Conservation (phyloP, 2,329 filamentous ascomycete genomes). For the Diplodia sapinea region DNA sequence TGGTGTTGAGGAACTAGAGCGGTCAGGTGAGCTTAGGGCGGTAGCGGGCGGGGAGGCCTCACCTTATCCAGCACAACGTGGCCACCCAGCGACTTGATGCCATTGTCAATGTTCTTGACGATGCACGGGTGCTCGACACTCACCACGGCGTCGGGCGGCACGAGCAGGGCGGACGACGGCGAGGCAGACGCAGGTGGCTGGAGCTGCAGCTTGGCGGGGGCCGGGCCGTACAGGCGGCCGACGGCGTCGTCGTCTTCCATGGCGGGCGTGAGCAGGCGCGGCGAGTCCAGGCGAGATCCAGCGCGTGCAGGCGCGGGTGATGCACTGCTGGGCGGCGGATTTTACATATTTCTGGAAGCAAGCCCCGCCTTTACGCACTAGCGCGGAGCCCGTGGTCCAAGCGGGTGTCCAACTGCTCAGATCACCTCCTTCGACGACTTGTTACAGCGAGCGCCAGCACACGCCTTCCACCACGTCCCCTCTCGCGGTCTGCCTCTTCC, state of each 20-base stretch:
- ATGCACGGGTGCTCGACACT: constrained; percentile 72
- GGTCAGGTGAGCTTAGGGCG: constrained; percentile 1
- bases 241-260: constrained; percentile 24
- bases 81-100: constrained; percentile 67
- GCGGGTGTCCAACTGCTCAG: constrained; percentile 25
- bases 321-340: constrained; percentile 4
- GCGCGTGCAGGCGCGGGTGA: constrained; percentile 20
- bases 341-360: constrained; percentile 25
- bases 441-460: constrained; percentile 29
- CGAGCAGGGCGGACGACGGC: constrained; percentile 53
- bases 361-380: constrained; percentile 26
- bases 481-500: constrained; percentile 21
- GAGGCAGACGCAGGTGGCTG: background rate
- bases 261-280: background rate
- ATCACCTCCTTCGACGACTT: constrained; percentile 28
- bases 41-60: constrained; percentile 32
- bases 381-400: constrained; percentile 14
- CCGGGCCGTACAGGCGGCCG: constrained; percentile 25
- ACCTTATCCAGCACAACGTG: constrained; percentile 61
- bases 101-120: constrained; percentile 68
- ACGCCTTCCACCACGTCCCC: constrained; percentile 25
- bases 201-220: background rate
- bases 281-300: background rate
- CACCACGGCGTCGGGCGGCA: constrained; percentile 61
- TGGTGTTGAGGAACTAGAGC: constrained; percentile 30